Conservation (phyloP, 2,329 filamentous ascomycete species). For the Conoideocrella luteorostrata region DNA sequence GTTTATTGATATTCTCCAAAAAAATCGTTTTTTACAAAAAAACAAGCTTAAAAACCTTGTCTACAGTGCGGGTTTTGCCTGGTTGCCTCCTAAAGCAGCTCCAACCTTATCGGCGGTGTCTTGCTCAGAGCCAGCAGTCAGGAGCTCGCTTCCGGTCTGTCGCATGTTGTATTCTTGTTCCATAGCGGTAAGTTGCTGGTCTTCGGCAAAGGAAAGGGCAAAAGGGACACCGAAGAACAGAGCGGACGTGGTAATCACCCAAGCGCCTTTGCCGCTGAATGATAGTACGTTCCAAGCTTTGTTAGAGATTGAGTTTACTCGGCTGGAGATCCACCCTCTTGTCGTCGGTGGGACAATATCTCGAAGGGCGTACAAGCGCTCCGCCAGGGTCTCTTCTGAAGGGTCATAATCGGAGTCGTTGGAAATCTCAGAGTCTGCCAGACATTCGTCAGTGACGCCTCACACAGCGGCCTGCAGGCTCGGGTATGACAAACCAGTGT, state of each 20-base stretch:
- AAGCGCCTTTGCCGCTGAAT: conserved; percentile 80
- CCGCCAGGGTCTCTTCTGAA: conserved; percentile 51
- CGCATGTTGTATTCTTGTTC: conserved; percentile 96
- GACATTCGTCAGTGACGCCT: conserved; percentile 6
- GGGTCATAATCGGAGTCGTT: conserved; percentile 68
- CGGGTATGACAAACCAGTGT: conserved; percentile 67
- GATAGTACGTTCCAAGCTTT: conserved; percentile 48
- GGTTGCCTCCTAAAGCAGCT: conserved; percentile 39
- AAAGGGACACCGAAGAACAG: conserved; percentile 89
- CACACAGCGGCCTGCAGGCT: too few species aligned
- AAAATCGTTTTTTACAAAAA: too few species aligned
- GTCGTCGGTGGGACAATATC: conserved; percentile 71
- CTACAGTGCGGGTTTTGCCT: conserved; percentile 47
- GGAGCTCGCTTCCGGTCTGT: conserved; percentile 73
- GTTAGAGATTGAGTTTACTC: conserved; percentile 46
- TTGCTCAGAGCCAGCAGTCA: conserved; percentile 41
- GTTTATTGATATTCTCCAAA: not conserved
- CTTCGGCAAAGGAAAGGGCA: conserved; percentile 87
- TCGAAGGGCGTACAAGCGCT: conserved; percentile 65
- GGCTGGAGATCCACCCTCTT: conserved; percentile 60
- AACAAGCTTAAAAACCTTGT: too few species aligned
- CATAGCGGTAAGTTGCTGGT: conserved; percentile 96
- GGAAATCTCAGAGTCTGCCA: conserved; percentile 73
- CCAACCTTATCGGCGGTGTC: conserved; percentile 44
- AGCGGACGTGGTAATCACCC: conserved; percentile 84